These are phyloP conservation scores for Pelargonium cotyledonis DNA, from an alignment of 441 rosid genomes.

Conservation along the genomic window DNA sequence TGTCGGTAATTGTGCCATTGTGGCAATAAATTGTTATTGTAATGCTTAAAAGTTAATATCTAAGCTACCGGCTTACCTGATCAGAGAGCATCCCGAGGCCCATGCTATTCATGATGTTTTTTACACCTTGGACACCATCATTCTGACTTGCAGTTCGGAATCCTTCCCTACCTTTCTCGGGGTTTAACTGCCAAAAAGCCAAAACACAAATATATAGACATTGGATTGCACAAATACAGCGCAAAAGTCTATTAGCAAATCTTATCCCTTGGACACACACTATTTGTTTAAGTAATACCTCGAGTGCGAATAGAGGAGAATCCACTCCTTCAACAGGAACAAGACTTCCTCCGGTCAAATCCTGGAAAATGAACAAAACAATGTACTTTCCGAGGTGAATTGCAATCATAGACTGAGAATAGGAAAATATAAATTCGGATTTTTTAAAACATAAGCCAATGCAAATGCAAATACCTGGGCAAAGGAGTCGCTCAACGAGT, in stretches of 20 bases:
- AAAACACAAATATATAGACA: conserved; percentile 19
- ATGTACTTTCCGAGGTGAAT: conserved; percentile 10
- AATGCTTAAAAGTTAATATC: neutral
- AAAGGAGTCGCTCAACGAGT: conserved; percentile 84
- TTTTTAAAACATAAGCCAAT: conserved; percentile 4
- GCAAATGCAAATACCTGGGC: conserved; percentile 41
- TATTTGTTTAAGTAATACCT: conserved; percentile 34
- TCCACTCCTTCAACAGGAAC: conserved; percentile 64
- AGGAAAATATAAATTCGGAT: conserved; percentile 2
- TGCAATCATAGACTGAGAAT: conserved; percentile 13
- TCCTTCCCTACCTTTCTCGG: conserved; percentile 63
- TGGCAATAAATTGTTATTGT: neutral
- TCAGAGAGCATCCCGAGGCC: conserved; percentile 73
- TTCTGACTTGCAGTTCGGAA: conserved; percentile 35
- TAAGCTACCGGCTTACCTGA: conserved; percentile 37
- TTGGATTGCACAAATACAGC: conserved; percentile 11
- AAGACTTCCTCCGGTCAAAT: conserved; percentile 59
- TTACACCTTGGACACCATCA: conserved; percentile 39
- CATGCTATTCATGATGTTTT: conserved; percentile 66
- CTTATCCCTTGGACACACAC: neutral
- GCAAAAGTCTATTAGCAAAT: conserved; percentile 4
- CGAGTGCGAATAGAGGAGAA: conserved; percentile 67
- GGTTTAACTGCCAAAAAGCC: conserved; percentile 45
- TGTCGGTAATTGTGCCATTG: conserved; percentile 4
- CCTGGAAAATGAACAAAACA: conserved; percentile 28